Conservation (phyloP, 768 basidiomycete genomes). For the Lentinus brumalis region DNA sequence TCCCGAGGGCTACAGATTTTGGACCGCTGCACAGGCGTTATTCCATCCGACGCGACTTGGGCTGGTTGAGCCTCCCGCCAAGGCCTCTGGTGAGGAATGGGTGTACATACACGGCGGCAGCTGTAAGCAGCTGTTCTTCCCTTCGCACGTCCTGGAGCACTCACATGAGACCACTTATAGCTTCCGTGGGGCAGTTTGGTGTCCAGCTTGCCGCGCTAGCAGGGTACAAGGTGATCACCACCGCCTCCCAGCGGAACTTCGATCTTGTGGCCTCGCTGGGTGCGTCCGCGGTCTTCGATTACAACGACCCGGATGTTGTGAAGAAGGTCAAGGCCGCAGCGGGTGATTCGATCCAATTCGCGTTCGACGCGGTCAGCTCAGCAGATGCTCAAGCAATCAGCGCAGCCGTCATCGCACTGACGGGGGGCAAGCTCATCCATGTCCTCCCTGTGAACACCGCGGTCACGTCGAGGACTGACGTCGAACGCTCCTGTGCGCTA, state of each 20-base stretch:
- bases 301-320: slow-evolving; percentile 24
- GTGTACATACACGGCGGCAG: slow-evolving; percentile 19
- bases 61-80: not conserved
- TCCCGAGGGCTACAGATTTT: not conserved
- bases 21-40: slow-evolving; percentile 6
- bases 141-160: slow-evolving; percentile 24
- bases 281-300: slow-evolving; percentile 36
- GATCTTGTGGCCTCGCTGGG: slow-evolving; percentile 39
- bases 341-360: slow-evolving; percentile 10
- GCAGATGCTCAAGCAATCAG: slow-evolving; percentile 10
- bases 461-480: slow-evolving; percentile 6
- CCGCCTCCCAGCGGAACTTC: slow-evolving; percentile 36
- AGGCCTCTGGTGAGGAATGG: not conserved
- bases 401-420: slow-evolving; percentile 1
- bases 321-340: slow-evolving; percentile 20
- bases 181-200: slow-evolving; percentile 34
- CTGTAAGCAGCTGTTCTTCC: slow-evolving; percentile 29
- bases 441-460: not conserved
- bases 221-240: slow-evolving; percentile 34
- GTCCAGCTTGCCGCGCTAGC: slow-evolving; percentile 33
- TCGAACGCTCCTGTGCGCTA: slow-evolving; percentile 6
- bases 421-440: slow-evolving; percentile 11
- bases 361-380: slow-evolving; percentile 18
- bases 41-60: slow-evolving; percentile 1
- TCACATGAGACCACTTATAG: slow-evolving; percentile 21